These are phyloP conservation scores for Solanum sejunctum DNA, from an alignment of 257 asterid genomes.

Conservation along the genomic window DNA sequence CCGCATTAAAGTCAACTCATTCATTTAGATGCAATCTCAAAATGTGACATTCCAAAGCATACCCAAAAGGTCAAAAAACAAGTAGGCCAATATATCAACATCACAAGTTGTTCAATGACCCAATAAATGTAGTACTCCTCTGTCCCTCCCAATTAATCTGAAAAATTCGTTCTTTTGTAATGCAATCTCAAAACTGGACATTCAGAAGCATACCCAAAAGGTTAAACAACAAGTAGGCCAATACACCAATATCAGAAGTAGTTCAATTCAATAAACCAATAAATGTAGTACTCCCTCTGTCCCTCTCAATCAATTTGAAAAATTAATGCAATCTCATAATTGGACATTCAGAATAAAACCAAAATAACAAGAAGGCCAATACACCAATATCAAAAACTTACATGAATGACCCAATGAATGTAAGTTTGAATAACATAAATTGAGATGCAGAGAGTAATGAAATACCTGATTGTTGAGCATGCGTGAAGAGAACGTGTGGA, in stretches of 20 bases:
- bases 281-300: too few species aligned
- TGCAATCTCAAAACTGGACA: too few species aligned
- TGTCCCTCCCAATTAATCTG: too few species aligned
- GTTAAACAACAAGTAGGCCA: background rate
- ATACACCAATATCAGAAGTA: background rate
- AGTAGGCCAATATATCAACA: background rate
- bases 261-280: background rate
- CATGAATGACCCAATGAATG: background rate
- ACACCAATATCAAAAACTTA: background rate
- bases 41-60: background rate
- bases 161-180: background rate
- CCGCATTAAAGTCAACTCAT: too few species aligned
- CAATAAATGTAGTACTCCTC: background rate
- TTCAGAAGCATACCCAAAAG: too few species aligned
- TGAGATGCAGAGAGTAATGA: background rate
- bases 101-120: background rate
- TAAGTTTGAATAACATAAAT: too few species aligned
- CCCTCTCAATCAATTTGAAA: too few species aligned
- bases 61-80: background rate
- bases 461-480: slow-evolving; percentile 62
- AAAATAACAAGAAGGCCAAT: background rate
- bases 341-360: background rate
- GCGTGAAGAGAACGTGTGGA: background rate
- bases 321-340: background rate
- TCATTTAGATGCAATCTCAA: background rate